Base-by-base conservation (phyloP, 2,329 filamentous ascomycete genomes). In the Sclerotinia trifoliorum region DNA sequence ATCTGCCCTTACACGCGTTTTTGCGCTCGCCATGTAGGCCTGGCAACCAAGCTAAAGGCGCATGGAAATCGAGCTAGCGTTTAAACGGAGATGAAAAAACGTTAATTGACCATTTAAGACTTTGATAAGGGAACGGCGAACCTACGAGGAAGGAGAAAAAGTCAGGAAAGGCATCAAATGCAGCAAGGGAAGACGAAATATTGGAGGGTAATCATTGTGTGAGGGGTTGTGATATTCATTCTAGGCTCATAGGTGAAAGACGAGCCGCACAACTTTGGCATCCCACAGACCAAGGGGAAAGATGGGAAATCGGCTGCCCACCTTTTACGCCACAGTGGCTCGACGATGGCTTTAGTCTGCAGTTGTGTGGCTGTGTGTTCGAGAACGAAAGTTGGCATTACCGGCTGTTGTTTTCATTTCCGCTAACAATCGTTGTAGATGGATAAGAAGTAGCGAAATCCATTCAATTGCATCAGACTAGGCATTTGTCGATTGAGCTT, bases 361-460 rank as follows among this genome's bases (percentile, higher is more conserved):
- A 5, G 24, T 13, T 49, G 44, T 61, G 58, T 61, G 58, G 58
- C 58, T 61, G 26, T 61, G 42, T 29, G 26, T n/a, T 49, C 44
- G 26, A 49, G 58, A 49, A 60, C 42, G 26, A 60, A 60, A 19
- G 42, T 55, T 29, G 29, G 39, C 13, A 42, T 42, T 42, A 42
- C 51, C 24, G 8, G 49, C 49, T 24, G 24, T 52, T 26, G 49
- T 52, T 13, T n/a, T 15, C 42, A 60, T 32, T 46, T 46, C 24
- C 24, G 42, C 42, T n/a, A 21, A 46, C 21, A 29, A n/a, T 48
- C 11, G 10, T 48, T 3, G 19, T n/a, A 17, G 19, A 35, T 42
- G 44, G 35, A 49, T 49, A 26, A 61, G 26, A 49, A 6, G 21
- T 7, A 58, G 56, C 15, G 17, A 24, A 29, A 39, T 3, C 21